Evolutionary conservation across 1,284 basidiomycete genomes (phyloP).

Genomic region (Irpex lacteus): DNA sequence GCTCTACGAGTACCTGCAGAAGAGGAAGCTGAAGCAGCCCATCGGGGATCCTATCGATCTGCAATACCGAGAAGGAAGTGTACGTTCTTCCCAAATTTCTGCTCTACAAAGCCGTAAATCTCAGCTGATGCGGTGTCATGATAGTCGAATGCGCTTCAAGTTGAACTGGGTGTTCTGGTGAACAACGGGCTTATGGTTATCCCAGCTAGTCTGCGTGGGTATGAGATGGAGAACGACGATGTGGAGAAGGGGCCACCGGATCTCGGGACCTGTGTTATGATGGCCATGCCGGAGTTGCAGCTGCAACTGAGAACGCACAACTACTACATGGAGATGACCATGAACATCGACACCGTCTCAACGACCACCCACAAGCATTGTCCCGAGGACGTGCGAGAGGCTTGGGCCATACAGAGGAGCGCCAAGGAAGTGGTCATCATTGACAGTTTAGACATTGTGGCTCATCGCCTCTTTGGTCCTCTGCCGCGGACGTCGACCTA

Average conservation of each 20-base stretch:
- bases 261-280: constrained; percentile 53
- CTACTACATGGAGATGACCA: constrained; percentile 84
- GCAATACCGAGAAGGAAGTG: constrained; percentile 76
- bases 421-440: constrained; percentile 50
- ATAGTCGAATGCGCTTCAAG: constrained; percentile 81
- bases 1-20: constrained; percentile 78
- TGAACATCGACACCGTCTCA: constrained; percentile 65
- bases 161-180: constrained; percentile 61
- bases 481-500: constrained; percentile 83
- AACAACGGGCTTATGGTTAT: constrained; percentile 58
- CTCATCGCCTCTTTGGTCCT: constrained; percentile 85
- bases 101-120: neutral
- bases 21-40: constrained; percentile 52
- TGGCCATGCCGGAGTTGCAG: constrained; percentile 68
- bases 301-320: constrained; percentile 79
- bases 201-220: constrained; percentile 77
- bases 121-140: neutral
- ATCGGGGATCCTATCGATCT: constrained; percentile 78
- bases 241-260: constrained; percentile 26
- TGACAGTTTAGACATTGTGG: constrained; percentile 76
- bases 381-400: constrained; percentile 41
- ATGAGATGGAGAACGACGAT: constrained; percentile 38
- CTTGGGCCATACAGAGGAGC: constrained; percentile 19
- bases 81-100: constrained; percentile 11
- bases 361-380: constrained; percentile 50